Conservation (phyloP, 805 yeast species). For the Cephaloascus fragrans region DNA sequence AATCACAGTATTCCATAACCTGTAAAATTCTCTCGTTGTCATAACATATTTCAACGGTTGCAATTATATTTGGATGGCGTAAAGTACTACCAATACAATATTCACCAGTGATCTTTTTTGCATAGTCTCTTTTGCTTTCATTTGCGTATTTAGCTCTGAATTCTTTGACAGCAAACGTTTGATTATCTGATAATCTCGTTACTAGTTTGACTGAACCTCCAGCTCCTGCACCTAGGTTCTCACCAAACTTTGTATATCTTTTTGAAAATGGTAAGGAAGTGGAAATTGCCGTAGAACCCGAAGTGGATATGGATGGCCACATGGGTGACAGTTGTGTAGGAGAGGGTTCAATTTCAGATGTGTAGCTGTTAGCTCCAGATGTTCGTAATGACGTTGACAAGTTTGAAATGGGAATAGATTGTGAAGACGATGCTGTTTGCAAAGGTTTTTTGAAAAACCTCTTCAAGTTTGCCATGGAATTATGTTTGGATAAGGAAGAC, state of each 20-base stretch:
- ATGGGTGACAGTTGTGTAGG: too few relatives aligned
- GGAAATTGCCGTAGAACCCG: slow-evolving; percentile 14
- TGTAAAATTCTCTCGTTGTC: slow-evolving; percentile 82
- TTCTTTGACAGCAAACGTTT: slow-evolving; percentile 87
- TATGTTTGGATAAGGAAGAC: slow-evolving; percentile 46
- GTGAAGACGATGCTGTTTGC: slow-evolving; percentile 7
- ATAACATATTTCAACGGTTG: slow-evolving; percentile 84
- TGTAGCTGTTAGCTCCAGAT: background rate
- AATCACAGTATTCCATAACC: slow-evolving; percentile 93
- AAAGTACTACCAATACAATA: slow-evolving; percentile 89
- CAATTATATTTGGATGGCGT: slow-evolving; percentile 83
- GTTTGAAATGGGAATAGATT: slow-evolving; percentile 11
- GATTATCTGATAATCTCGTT: slow-evolving; percentile 52
- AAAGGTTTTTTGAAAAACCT: slow-evolving; percentile 52
- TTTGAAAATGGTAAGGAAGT: slow-evolving; percentile 52
- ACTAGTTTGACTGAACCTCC: slow-evolving; percentile 84
- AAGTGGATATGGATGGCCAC: slow-evolving; percentile 1
- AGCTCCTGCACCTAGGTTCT: slow-evolving; percentile 88
- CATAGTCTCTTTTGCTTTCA: slow-evolving; percentile 77
- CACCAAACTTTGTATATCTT: slow-evolving; percentile 75
- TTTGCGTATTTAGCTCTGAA: slow-evolving; percentile 67
- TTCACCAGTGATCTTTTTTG: slow-evolving; percentile 88
- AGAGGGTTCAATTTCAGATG: background rate
- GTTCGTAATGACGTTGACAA: slow-evolving; percentile 14
- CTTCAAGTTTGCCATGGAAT: slow-evolving; percentile 71